Conservation (phyloP, 2,329 filamentous ascomycete species). For the Scytalidium lignicola region DNA sequence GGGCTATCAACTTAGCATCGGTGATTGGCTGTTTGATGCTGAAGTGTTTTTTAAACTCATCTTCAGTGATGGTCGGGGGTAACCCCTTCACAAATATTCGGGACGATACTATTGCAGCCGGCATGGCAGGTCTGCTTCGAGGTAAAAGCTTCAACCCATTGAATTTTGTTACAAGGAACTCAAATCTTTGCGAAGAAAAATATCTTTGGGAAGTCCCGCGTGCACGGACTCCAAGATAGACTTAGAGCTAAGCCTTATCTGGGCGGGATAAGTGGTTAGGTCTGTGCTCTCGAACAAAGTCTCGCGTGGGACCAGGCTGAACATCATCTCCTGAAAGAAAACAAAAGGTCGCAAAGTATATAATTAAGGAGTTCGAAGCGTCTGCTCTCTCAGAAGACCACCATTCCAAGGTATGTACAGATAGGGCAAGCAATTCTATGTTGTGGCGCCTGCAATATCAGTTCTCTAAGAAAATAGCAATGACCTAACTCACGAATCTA, state of each 20-base stretch:
- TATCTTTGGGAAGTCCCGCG: not conserved
- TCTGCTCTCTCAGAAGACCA: not conserved
- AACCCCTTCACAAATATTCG: constrained; percentile 76
- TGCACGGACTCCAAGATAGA: not conserved
- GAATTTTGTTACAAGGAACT: not conserved
- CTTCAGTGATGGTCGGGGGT: constrained; percentile 78
- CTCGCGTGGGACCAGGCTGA: not conserved
- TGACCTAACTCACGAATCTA: too few relatives aligned
- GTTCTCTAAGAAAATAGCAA: too few relatives aligned
- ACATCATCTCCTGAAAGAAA: not conserved
- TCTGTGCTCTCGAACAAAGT: not conserved
- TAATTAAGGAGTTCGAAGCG: not conserved
- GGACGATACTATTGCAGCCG: constrained; percentile 42
- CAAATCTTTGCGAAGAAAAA: not conserved
- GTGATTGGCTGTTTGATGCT: constrained; percentile 71
- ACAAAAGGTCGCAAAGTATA: not conserved
- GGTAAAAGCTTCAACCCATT: constrained; percentile 32
- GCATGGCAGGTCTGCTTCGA: constrained; percentile 30
- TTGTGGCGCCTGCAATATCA: not conserved
- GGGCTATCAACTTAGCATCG: constrained; percentile 85
- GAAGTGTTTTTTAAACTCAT: constrained; percentile 87
- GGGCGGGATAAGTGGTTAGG: not conserved
- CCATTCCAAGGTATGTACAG: not conserved
- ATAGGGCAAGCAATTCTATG: not conserved
- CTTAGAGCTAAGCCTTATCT: not conserved